phyloP scores from a whole-genome alignment of 106 monocot species.

The Acorus gramineus region DNA sequence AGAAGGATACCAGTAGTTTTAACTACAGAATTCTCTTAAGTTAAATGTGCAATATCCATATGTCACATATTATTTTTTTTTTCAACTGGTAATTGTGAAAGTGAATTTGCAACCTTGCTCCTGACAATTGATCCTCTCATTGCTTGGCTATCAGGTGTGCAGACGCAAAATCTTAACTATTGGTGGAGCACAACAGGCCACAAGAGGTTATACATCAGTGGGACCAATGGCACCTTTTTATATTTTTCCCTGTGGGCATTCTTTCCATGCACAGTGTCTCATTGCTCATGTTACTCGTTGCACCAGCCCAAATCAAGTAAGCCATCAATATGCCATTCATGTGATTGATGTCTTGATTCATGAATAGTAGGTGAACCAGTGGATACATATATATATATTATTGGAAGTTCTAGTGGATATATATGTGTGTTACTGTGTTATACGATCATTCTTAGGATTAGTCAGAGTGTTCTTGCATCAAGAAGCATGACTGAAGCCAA shows the following conservation, averaged over 20 bases:
- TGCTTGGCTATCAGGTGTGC: slow-evolving; percentile 41
- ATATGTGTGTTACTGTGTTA: too few relatives aligned
- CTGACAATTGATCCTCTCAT: not conserved
- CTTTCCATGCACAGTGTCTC: slow-evolving; percentile 86
- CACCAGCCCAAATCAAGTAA: slow-evolving; percentile 52
- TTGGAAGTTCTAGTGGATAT: too few relatives aligned
- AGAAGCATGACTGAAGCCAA: not conserved
- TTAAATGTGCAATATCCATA: too few relatives aligned
- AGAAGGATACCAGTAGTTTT: too few relatives aligned
- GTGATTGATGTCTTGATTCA: too few relatives aligned
- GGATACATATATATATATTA: too few relatives aligned
- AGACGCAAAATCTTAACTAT: slow-evolving; percentile 69
- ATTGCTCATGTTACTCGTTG: slow-evolving; percentile 73
- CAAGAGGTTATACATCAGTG: slow-evolving; percentile 53
- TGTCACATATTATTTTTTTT: not conserved
- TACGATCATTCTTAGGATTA: too few relatives aligned
- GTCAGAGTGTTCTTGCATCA: too few relatives aligned
- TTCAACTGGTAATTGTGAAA: not conserved
- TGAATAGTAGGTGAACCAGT: too few relatives aligned
- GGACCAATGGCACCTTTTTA: slow-evolving; percentile 81
- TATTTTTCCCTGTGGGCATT: slow-evolving; percentile 94
- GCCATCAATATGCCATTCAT: slow-evolving; percentile 1
- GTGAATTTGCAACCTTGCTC: too few relatives aligned
- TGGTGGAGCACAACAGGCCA: slow-evolving; percentile 41
- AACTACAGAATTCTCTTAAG: too few relatives aligned